Evolutionary conservation across 805 yeast genomes (phyloP), one percentile per base, ranked within the genome.

Genomic region (Spathaspora gorwiae): DNA sequence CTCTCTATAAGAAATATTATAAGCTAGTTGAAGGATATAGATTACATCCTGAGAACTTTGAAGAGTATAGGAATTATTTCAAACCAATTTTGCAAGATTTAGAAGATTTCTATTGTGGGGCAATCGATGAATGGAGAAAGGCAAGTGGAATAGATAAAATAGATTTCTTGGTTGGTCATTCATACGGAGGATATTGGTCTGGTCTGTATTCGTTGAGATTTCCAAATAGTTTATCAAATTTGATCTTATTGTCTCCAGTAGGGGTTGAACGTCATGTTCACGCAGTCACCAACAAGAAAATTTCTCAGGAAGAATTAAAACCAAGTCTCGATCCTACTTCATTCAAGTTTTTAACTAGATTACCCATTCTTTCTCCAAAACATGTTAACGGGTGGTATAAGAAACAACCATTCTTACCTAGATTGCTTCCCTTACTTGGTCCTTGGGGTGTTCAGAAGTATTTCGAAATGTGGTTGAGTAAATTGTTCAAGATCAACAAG

Each of bases 101-200:
- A 32, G 87, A 84, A 51, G 56, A 68, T 12, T 76, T 80, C 52
- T 85, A 83, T 50, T 58, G 77, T 7, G 76, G 74, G 8, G 76
- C 83, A 2, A 60, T 87, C 6, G 92, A 87, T 42, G 59, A 63
- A 6, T 87, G 95, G 94, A 67, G 94, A 53, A 47, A 45, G 7
- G 63, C 54, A 7, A 65, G 75, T 15, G 69, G 71, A 0, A 59
- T 87, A 9, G 73, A 70, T 1, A 72, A 77, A 49, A 74, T 87
- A 35, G 75, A 71, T 51, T 84, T 78, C 54, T 57, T 87, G 11
- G 65, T 87, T 15, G 92, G 89, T 0, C 95, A 87, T 61, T 86
- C 95, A 0, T 80, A 79, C 51, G 95, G 95, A 30, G 94, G 89
- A 0, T 83, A 84, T 54, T 66, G 88, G 65, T 77, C 87, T 0